A percentile compares a stretch with the other conserved stretches of the same genome.
These are phyloP conservation scores for Mortierella alpina DNA, from an alignment of 192 early-diverging fungal genomes.

Conservation along the genomic window DNA sequence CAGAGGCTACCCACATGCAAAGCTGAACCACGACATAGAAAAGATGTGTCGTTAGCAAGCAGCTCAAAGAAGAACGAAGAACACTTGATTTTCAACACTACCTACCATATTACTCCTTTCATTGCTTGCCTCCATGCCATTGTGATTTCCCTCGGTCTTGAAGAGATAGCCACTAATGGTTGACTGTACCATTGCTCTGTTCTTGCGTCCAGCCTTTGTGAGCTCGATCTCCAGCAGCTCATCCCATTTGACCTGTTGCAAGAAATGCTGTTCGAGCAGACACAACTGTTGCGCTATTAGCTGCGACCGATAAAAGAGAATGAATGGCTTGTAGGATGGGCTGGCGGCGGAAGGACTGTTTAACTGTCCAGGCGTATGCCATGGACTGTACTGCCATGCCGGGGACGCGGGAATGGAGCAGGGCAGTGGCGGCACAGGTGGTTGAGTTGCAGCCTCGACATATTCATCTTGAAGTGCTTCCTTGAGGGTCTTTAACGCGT, in stretches of 20 bases:
- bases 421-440: neutral
- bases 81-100: neutral
- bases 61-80: neutral
- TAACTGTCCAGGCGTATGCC: neutral
- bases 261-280: slow-evolving; percentile 60
- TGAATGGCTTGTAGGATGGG: slow-evolving; percentile 47
- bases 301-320: slow-evolving; percentile 64
- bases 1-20: slow-evolving; percentile 70
- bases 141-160: slow-evolving; percentile 11
- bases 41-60: neutral
- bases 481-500: neutral
- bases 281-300: slow-evolving; percentile 65
- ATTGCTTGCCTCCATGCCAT: slow-evolving; percentile 43
- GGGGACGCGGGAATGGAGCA: slow-evolving; percentile 15
- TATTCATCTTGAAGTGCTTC: slow-evolving; percentile 13
- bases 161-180: slow-evolving; percentile 38
- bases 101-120: slow-evolving; percentile 41
- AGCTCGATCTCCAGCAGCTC: slow-evolving; percentile 63
- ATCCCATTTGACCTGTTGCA: slow-evolving; percentile 64
- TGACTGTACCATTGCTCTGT: slow-evolving; percentile 7
- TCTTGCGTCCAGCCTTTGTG: slow-evolving; percentile 39
- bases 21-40: slow-evolving; percentile 7
- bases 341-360: neutral
- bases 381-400: slow-evolving; percentile 3
- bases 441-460: neutral